These are phyloP conservation scores for Rhodomyrtus tomentosa DNA, from an alignment of 345 rosid genomes.

Conservation along the genomic window DNA sequence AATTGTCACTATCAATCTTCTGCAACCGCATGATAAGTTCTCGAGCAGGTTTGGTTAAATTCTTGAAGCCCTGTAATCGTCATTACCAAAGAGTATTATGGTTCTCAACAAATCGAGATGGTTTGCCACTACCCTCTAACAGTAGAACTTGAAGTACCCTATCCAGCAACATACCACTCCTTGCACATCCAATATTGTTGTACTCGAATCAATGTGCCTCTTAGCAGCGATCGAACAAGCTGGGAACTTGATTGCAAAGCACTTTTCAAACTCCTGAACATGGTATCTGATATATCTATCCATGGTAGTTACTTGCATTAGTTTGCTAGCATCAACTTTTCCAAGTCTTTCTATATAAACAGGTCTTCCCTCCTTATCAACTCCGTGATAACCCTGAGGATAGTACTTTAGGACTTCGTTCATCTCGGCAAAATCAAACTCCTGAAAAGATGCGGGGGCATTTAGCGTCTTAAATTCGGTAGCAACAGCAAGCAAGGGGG, in stretches of 20 bases:
- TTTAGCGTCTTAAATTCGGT: neutral
- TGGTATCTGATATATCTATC: conserved; percentile 80
- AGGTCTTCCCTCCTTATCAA: conserved; percentile 94
- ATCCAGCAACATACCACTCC: conserved; percentile 55
- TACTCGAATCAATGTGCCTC: conserved; percentile 83
- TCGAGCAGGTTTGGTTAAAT: conserved; percentile 62
- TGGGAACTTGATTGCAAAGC: conserved; percentile 66
- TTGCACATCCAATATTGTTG: conserved; percentile 87
- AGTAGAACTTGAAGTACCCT: neutral
- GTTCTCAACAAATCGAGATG: neutral
- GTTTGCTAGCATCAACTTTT: conserved; percentile 57
- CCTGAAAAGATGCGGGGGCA: conserved; percentile 25
- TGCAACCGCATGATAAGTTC: conserved; percentile 79
- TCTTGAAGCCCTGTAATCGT: conserved; percentile 51
- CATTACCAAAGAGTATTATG: neutral
- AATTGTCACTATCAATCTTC: conserved; percentile 87
- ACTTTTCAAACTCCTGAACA: conserved; percentile 82
- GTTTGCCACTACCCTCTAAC: neutral
- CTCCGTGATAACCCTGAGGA: conserved; percentile 93
- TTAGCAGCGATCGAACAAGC: conserved; percentile 89
- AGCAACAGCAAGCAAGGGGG: neutral
- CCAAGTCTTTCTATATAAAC: conserved; percentile 84
- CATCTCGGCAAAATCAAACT: conserved; percentile 71
- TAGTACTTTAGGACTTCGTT: conserved; percentile 67
- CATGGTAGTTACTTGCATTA: conserved; percentile 72